Base-by-base conservation (phyloP, 2,329 filamentous ascomycete species). In the Diaporthe helianthi region DNA sequence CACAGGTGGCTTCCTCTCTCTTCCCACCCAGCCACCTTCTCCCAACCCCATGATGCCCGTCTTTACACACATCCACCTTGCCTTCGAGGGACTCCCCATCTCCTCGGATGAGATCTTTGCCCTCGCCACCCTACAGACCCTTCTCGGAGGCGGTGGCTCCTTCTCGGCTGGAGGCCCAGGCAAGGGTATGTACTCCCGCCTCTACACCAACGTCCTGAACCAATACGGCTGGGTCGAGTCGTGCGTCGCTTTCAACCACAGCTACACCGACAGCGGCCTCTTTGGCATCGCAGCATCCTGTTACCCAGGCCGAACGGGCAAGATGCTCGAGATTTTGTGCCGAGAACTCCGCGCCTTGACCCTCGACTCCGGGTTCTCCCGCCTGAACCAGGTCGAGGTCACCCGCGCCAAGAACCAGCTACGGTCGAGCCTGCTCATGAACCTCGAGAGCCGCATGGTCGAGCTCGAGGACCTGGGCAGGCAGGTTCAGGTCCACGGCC, bases 171-270 rank as follows among this genome's bases (percentile, higher is more conserved):
- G 96, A 75, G 96, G 96, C 0, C 96, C 96, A 5, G 96, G 96
- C 65, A 99, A 99, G 84, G 96, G 96, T 79, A 99, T 99, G 96
- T 98, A 98, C 85, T 97, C 93, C 46, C 92, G 96, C 15, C 88
- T 99, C 10, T 99, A 98, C 85, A 98, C 94, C 72, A 97, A 98
- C 79, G 95, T 98, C 0, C 88, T 99, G 64, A 99, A 99, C 84
- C 94, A 98, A 82, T 91, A 97, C 82, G 93, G 92, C 74, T 99
- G 95, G 95, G 93, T 99, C 31, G 96, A 99, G 82, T 94, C 90
- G 71, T 98, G 96, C 82, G 87, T 97, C 64, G 92, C 95, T 36
- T 98, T 98, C 85, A 98, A 98, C 85, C 94, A 98, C 85, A 93
- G 92, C 55, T 99, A 99, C 86, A 96, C 93, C 0, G 96, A 99